These are phyloP conservation scores for Corymbia calophylla DNA, from an alignment of 441 rosid genomes.

Conservation along the genomic window DNA sequence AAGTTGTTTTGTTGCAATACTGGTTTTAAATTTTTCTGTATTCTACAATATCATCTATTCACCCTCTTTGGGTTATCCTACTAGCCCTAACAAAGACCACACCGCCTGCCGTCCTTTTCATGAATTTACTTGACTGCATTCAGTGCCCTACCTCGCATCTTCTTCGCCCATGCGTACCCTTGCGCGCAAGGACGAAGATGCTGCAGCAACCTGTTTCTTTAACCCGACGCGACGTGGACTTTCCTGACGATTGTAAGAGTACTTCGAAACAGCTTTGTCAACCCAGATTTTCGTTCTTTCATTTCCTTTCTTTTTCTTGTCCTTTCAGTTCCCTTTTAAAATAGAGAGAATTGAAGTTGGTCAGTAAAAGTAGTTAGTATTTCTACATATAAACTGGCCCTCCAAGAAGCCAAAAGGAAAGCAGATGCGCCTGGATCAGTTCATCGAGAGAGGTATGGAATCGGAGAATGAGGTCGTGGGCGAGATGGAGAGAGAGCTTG, in stretches of 20 bases:
- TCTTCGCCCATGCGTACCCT: not conserved
- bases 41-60: too few relatives aligned
- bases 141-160: not conserved
- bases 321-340: not conserved
- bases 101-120: not conserved
- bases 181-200: not conserved
- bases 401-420: not conserved
- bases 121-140: not conserved
- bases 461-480: not conserved
- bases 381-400: not conserved
- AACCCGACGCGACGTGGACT: too few relatives aligned
- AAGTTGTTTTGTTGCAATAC: too few relatives aligned
- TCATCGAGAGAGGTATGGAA: not conserved
- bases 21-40: too few relatives aligned
- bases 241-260: too few relatives aligned
- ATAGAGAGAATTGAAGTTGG: not conserved
- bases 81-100: not conserved
- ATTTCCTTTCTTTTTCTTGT: not conserved
- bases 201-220: not conserved
- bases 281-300: not conserved
- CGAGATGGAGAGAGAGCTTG: slow-evolving; percentile 22
- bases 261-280: not conserved
- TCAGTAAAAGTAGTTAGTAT: not conserved
- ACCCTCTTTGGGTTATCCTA: too few relatives aligned
- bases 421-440: not conserved